Percentiles rank a stretch among this genome's conserved stretches.
Conservation (phyloP, 1,284 basidiomycete species). For the Mycosarcoma mackinlayi region DNA sequence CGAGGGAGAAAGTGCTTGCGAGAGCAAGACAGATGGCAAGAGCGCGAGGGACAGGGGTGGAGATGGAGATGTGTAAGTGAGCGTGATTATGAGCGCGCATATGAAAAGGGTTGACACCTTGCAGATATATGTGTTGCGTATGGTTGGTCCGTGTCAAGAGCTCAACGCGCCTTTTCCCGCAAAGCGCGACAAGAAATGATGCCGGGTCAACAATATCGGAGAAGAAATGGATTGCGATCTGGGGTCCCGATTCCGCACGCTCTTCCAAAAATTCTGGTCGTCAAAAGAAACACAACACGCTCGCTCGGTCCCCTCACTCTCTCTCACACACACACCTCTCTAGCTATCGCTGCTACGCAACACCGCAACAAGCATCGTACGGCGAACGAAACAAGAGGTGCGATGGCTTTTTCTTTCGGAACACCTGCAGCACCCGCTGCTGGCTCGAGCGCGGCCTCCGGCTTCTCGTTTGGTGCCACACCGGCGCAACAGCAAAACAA, state of each 20-base stretch:
- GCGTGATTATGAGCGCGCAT: neutral
- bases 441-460: constrained; percentile 30
- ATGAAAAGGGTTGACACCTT: constrained; percentile 10
- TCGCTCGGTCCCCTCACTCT: neutral
- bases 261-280: constrained; percentile 5
- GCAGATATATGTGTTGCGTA: neutral
- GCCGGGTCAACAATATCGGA: no score
- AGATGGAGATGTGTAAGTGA: no score
- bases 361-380: neutral
- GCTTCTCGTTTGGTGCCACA: constrained; percentile 53
- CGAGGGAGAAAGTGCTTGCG: no score
- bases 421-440: constrained; percentile 46
- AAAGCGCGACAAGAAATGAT: neutral
- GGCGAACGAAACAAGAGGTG: no score
- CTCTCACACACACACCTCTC: no score
- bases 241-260: no score
- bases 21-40: no score
- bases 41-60: no score
- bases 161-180: neutral
- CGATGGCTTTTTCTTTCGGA: constrained; percentile 63
- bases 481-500: constrained; percentile 49
- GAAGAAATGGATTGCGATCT: no score
- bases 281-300: constrained; percentile 6
- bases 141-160: constrained; percentile 24
- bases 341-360: no score